Evolutionary conservation across 208 protist genomes (phyloP).

Genomic region (Trypanosoma theileri): DNA sequence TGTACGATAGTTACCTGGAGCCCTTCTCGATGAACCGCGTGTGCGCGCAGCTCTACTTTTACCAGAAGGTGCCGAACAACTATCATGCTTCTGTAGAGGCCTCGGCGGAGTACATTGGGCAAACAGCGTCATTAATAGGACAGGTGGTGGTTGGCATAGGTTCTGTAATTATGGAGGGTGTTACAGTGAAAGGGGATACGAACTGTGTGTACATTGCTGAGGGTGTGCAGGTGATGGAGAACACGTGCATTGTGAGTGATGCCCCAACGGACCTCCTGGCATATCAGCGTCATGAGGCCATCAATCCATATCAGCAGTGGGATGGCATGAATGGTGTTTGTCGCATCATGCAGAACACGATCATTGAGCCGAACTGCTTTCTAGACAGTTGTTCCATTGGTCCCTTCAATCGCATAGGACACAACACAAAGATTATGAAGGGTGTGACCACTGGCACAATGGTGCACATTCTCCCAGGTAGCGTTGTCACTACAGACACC

Average conservation of each 20-base stretch:
- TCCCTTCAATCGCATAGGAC: constrained; percentile 85
- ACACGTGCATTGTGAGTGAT: constrained; percentile 88
- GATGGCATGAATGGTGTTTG: constrained; percentile 82
- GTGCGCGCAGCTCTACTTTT: constrained; percentile 83
- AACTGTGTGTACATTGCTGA: constrained; percentile 87
- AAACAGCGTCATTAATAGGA: constrained; percentile 80
- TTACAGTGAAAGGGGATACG: constrained; percentile 82
- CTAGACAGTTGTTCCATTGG: constrained; percentile 88
- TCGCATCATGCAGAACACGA: constrained; percentile 80
- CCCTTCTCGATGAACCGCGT: constrained; percentile 88
- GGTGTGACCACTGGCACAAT: constrained; percentile 87
- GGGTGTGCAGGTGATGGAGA: constrained; percentile 85
- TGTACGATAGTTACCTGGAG: constrained; percentile 90
- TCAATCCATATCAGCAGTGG: constrained; percentile 91
- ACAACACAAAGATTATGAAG: constrained; percentile 90
- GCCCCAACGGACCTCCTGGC: constrained; percentile 76
- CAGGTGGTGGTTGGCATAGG: constrained; percentile 75
- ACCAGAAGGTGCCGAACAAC: constrained; percentile 88
- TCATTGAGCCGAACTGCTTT: constrained; percentile 88
- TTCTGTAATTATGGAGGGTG: constrained; percentile 84
- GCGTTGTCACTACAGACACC: constrained; percentile 78
- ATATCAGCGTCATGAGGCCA: constrained; percentile 79
- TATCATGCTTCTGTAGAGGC: constrained; percentile 80
- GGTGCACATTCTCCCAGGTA: constrained; percentile 88
- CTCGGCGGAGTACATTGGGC: constrained; percentile 81